phyloP scores from a whole-genome alignment of 2,329 filamentous ascomycete genomes.

The Thielaviopsis punctulata region DNA sequence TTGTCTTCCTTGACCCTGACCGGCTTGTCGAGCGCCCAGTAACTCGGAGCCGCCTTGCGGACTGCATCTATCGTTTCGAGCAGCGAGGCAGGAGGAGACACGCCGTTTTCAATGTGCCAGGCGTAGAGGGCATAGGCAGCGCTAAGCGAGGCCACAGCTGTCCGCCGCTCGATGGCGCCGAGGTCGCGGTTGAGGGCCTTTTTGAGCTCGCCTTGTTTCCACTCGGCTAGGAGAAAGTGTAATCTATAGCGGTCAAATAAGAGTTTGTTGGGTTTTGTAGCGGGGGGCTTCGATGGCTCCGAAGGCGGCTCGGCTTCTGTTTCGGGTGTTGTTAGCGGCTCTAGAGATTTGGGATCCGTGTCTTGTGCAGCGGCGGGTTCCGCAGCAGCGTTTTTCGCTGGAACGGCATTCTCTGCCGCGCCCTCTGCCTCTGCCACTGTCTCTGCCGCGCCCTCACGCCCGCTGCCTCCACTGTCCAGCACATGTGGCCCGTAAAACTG shows the following conservation, averaged over 20 bases:
- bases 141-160: conserved; percentile 6
- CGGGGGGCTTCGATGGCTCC: not conserved
- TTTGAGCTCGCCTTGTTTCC: conserved; percentile 10
- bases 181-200: conserved; percentile 9
- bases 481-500: conserved; percentile 9
- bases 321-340: not conserved
- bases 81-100: not conserved
- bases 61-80: conserved; percentile 3
- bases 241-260: conserved; percentile 7
- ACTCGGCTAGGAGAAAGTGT: conserved; percentile 8
- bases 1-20: conserved; percentile 5
- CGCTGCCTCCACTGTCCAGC: not conserved
- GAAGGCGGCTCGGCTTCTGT: not conserved
- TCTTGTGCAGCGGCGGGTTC: too few relatives aligned
- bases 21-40: conserved; percentile 4
- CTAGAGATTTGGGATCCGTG: too few relatives aligned
- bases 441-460: not conserved
- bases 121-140: conserved; percentile 5
- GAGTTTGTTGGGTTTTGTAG: not conserved
- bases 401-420: not conserved
- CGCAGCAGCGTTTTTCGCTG: not conserved
- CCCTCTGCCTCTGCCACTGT: not conserved
- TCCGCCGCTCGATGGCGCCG: conserved; percentile 7
- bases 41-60: conserved; percentile 7
- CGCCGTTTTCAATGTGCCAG: conserved; percentile 6